These are phyloP conservation scores for Phytophthora vignae DNA, from an alignment of 352 stramenopile species.

Conservation along the genomic window DNA sequence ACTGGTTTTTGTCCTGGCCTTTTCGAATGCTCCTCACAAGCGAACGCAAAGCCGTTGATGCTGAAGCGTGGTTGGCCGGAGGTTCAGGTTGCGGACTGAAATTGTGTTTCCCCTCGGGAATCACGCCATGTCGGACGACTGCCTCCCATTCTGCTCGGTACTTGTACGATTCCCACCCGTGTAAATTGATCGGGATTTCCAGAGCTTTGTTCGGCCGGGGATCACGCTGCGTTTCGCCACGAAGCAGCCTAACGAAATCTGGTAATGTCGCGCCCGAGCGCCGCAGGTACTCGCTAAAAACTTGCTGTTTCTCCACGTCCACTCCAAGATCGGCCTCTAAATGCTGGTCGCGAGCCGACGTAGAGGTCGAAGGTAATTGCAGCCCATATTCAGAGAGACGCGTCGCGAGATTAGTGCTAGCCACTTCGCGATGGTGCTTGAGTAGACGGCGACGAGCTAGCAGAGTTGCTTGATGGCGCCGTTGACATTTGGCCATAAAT, in stretches of 20 bases:
- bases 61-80: not conserved
- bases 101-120: not conserved
- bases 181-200: too few relatives aligned
- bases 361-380: not conserved
- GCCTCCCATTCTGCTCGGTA: slow-evolving; percentile 14
- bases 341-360: not conserved
- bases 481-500: not conserved
- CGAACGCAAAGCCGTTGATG: not conserved
- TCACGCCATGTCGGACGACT: slow-evolving; percentile 9
- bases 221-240: slow-evolving; percentile 10
- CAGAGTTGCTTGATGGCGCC: not conserved
- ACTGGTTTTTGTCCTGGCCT: too few relatives aligned
- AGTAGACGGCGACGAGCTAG: not conserved
- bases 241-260: slow-evolving; percentile 17
- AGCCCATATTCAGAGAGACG: not conserved
- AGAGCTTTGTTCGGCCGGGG: slow-evolving; percentile 15
- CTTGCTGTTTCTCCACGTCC: slow-evolving; percentile 10
- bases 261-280: slow-evolving; percentile 8
- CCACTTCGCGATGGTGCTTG: not conserved
- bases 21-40: too few relatives aligned
- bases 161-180: too few relatives aligned
- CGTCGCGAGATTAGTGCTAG: not conserved
- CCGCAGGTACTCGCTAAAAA: slow-evolving; percentile 13
- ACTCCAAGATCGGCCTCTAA: not conserved
- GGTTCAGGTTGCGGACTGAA: not conserved